Evolutionary conservation across 2,329 filamentous ascomycete species (phyloP), one percentile per base, ranked within the genome.

Genomic region (Epicoccum sorghinum): DNA sequence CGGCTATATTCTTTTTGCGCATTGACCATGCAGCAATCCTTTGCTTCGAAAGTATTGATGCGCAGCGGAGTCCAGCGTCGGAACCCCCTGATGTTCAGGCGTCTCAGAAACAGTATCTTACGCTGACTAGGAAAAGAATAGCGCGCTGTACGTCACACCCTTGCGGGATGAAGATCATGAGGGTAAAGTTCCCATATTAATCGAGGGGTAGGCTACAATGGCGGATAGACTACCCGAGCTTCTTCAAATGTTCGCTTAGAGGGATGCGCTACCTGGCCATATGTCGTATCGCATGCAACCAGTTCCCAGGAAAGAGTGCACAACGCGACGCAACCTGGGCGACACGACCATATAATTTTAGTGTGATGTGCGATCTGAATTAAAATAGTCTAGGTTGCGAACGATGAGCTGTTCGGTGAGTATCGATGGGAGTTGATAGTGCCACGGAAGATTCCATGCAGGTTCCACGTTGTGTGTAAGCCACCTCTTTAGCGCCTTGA

Each of bases 391-490:
- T 29, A 29, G 27, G 18, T 18, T 29, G 27, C 9, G 6, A 29
- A 7, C 6, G 27, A 7, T 29, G 27, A 29, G 27, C 27, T 9
- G 27, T 29, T 29, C 27, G 27, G 6, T 1, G 27, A 29, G 27
- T 27, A 7, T 37, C 23, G 30, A 32, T 32, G 14, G 33, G n/a
- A 42, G 38, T 8, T 12, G 35, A 25, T 46, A 37, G 45, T 38
- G 46, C 24, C 24, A 46, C 36, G 18, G 30, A 55, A 49, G n/a
- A n/a, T 47, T 55, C 41, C 46, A 49, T 49, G 52, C 52, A 55
- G 52, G 45, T 55, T 55, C 52, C 47, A 55, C 42, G 46, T 50
- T 55, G 25, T 33, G 27, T 33, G 33, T 42, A 37, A 50, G 41
- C 47, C 52, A 47, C 47, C 29, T 37, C 27, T 55, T 46, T 55